A percentile compares a stretch with the other conserved stretches of the same genome.
Evolutionary conservation across 2,329 filamentous ascomycete species (phyloP).

Genomic region (Colletotrichum somersetense): DNA sequence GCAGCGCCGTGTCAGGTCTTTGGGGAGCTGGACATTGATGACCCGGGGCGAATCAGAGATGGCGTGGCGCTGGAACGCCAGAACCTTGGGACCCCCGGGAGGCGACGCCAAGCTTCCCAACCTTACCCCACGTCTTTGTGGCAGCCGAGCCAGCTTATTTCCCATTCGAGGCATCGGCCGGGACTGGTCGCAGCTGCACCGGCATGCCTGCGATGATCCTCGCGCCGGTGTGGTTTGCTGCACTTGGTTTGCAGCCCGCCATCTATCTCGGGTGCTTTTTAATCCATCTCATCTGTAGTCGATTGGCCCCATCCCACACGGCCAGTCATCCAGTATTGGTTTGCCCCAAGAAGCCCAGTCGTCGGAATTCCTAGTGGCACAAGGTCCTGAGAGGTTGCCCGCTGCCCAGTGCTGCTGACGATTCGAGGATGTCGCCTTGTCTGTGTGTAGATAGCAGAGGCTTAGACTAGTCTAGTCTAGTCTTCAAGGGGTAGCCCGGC

Average conservation of each 20-base stretch:
- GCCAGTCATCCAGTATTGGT: slow-evolving; percentile 14
- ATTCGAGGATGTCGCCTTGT: slow-evolving; percentile 26
- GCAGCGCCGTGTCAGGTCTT: background rate
- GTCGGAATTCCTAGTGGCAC: slow-evolving; percentile 21
- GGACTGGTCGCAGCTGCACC: slow-evolving; percentile 35
- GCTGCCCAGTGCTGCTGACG: slow-evolving; percentile 32
- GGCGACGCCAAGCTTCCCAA: slow-evolving; percentile 39
- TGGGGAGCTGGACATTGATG: slow-evolving; percentile 27
- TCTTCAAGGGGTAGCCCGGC: slow-evolving; percentile 38
- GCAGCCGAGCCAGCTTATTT: slow-evolving; percentile 39
- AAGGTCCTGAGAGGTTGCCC: slow-evolving; percentile 27
- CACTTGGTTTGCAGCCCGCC: slow-evolving; percentile 8
- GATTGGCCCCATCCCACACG: slow-evolving; percentile 10
- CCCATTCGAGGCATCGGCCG: slow-evolving; percentile 37
- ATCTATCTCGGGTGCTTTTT: slow-evolving; percentile 3
- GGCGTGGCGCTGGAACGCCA: slow-evolving; percentile 39
- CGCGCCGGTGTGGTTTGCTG: slow-evolving; percentile 29
- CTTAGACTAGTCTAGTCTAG: slow-evolving; percentile 28
- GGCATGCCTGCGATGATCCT: slow-evolving; percentile 41
- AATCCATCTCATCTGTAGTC: slow-evolving; percentile 3
- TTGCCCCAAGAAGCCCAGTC: slow-evolving; percentile 13
- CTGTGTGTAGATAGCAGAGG: slow-evolving; percentile 34
- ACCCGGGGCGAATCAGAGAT: slow-evolving; percentile 38
- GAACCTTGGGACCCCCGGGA: slow-evolving; percentile 31
- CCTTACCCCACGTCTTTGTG: slow-evolving; percentile 41